phyloP scores from a whole-genome alignment of 352 stramenopile genomes.

The Hyaloperonospora brassicae region DNA sequence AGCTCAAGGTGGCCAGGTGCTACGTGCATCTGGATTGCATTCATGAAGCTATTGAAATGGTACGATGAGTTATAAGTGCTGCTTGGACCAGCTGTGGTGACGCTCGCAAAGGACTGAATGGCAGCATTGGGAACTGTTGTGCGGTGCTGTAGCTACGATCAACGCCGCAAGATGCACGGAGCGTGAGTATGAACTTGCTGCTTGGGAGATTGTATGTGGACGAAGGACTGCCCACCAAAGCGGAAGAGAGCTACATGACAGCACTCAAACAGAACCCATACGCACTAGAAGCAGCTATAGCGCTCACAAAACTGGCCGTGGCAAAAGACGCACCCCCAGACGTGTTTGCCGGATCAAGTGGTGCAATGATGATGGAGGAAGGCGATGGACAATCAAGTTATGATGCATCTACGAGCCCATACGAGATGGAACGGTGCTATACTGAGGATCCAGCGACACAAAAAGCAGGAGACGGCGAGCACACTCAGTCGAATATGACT shows the following conservation, averaged over 20 bases:
- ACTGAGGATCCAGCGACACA: conserved; percentile 10
- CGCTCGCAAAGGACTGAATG: background rate
- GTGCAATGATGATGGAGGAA: too few species aligned
- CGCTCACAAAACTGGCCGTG: conserved; percentile 45
- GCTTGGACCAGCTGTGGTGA: background rate
- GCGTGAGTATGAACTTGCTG: conserved; percentile 54
- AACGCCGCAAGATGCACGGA: conserved; percentile 30
- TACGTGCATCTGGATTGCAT: conserved; percentile 48
- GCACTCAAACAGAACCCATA: conserved; percentile 67
- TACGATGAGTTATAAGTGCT: conserved; percentile 16
- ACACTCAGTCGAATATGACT: conserved; percentile 22
- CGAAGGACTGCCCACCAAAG: conserved; percentile 55
- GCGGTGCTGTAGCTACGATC: conserved; percentile 38
- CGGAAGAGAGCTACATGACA: conserved; percentile 47
- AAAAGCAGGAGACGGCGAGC: conserved; percentile 2
- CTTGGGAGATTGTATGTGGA: conserved; percentile 54
- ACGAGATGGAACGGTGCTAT: conserved; percentile 53
- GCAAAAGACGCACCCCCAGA: conserved; percentile 33
- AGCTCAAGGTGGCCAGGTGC: conserved; percentile 64
- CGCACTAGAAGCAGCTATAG: conserved; percentile 69
- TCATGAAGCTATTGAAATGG: conserved; percentile 58
- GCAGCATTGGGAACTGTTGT: background rate
- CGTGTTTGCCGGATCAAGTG: background rate
- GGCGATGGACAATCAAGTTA: background rate
- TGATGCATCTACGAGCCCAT: conserved; percentile 13